Conservation (phyloP, 306 rosid species). For the Fragaria ananassa region DNA sequence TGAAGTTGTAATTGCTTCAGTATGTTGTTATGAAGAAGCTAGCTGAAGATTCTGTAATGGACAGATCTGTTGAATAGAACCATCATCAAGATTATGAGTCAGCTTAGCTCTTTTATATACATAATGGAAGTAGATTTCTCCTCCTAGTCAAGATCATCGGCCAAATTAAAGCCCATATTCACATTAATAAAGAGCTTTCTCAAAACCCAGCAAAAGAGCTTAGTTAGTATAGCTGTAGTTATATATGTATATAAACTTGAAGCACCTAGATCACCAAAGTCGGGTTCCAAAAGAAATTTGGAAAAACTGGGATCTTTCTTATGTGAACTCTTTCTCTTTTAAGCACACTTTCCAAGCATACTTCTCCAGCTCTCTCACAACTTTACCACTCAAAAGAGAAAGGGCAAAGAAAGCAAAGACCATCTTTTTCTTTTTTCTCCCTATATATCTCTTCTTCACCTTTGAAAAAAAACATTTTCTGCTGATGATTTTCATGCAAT, state of each 20-base stretch:
- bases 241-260: not conserved
- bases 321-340: constrained; percentile 40
- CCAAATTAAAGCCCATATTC: constrained; percentile 2
- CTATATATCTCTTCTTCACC: constrained; percentile 38
- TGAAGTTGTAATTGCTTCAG: not conserved
- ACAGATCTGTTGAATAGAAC: not conserved
- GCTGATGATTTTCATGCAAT: constrained; percentile 62
- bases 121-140: not conserved
- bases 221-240: too few species aligned
- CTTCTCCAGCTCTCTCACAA: constrained; percentile 38
- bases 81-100: not conserved
- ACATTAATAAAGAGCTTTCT: not conserved
- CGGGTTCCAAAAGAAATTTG: constrained; percentile 21
- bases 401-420: constrained; percentile 47
- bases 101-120: too few species aligned
- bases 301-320: constrained; percentile 32
- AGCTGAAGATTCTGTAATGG: not conserved
- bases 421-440: constrained; percentile 43
- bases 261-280: constrained; percentile 10
- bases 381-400: constrained; percentile 54
- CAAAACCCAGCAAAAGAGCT: not conserved
- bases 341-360: constrained; percentile 43
- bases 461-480: constrained; percentile 36
- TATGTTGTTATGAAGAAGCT: not conserved
- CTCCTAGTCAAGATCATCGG: not conserved